Evolutionary conservation across 2,329 filamentous ascomycete genomes (phyloP).

Genomic region (Aspergillus pseudoviridinutans): DNA sequence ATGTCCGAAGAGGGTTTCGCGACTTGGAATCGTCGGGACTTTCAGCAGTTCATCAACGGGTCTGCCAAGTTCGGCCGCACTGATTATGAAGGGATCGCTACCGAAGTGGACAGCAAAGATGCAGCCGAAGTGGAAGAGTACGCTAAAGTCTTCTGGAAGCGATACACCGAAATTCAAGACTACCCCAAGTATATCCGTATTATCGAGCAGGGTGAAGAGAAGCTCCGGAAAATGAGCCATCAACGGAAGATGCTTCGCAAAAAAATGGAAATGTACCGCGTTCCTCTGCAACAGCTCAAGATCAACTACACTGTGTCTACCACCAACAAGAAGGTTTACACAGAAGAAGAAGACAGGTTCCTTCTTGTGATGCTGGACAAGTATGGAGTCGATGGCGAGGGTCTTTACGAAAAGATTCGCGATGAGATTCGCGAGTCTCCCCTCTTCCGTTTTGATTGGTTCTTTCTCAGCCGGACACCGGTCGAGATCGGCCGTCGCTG

Average conservation of each 20-base stretch:
- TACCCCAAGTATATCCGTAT: slow-evolving; percentile 83
- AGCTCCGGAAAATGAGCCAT: slow-evolving; percentile 80
- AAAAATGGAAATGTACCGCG: slow-evolving; percentile 96
- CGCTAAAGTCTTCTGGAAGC: slow-evolving; percentile 93
- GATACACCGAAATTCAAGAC: slow-evolving; percentile 84
- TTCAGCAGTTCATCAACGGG: slow-evolving; percentile 96
- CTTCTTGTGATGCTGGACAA: slow-evolving; percentile 88
- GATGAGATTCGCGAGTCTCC: slow-evolving; percentile 94
- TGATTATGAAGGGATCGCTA: slow-evolving; percentile 79
- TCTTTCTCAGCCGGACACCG: slow-evolving; percentile 91
- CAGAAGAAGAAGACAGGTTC: slow-evolving; percentile 96
- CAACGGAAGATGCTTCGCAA: slow-evolving; percentile 89
- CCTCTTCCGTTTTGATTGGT: slow-evolving; percentile 98
- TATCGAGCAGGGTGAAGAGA: slow-evolving; percentile 90
- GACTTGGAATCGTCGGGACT: slow-evolving; percentile 95
- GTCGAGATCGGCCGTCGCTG: slow-evolving; percentile 89
- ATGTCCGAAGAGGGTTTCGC: slow-evolving; percentile 83
- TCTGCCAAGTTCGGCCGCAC: slow-evolving; percentile 87
- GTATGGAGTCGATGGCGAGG: slow-evolving; percentile 86
- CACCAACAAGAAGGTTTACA: slow-evolving; percentile 99
- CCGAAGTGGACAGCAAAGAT: slow-evolving; percentile 88
- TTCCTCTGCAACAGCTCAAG: slow-evolving; percentile 94
- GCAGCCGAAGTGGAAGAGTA: slow-evolving; percentile 83
- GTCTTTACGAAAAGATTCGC: slow-evolving; percentile 88
- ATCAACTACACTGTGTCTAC: slow-evolving; percentile 99